Conservation (phyloP, 73 alveolate genomes). For the Effrenium voratum region DNA sequence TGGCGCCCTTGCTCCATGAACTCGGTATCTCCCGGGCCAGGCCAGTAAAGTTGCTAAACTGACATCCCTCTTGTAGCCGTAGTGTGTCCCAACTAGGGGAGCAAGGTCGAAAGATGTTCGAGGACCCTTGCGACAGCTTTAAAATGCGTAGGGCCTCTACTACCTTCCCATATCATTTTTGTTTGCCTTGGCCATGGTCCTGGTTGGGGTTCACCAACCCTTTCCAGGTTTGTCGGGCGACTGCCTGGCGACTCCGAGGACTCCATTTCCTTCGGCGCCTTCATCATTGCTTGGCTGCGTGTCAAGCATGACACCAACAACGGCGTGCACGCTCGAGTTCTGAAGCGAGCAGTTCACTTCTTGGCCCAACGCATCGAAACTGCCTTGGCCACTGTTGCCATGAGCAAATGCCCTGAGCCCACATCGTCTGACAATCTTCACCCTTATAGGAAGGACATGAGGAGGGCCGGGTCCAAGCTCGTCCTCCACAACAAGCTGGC, state of each 20-base stretch:
- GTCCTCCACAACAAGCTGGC: not conserved
- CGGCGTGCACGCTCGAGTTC: not conserved
- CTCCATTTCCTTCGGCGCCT: not conserved
- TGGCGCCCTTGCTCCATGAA: not conserved
- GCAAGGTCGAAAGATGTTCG: not conserved
- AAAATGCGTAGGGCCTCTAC: not conserved
- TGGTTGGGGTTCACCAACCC: not conserved
- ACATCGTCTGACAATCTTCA: not conserved
- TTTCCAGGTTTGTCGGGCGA: not conserved
- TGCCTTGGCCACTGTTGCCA: not conserved
- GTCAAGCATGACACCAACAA: not conserved
- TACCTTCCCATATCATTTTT: no score
- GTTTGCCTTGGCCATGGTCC: not conserved
- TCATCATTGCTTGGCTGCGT: not conserved
- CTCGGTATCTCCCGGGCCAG: not conserved
- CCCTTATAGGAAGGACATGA: not conserved
- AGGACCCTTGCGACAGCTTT: not conserved
- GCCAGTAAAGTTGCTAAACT: not conserved
- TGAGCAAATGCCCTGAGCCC: not conserved
- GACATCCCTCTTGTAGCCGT: not conserved
- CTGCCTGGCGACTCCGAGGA: not conserved
- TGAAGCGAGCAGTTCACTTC: not conserved
- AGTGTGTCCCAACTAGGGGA: not conserved
- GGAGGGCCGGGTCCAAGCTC: not conserved
- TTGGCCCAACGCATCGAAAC: not conserved